Percentiles rank a stretch among this genome's conserved stretches.
Evolutionary conservation across 2,329 filamentous ascomycete species (phyloP).

Genomic region (Botrytis aclada): DNA sequence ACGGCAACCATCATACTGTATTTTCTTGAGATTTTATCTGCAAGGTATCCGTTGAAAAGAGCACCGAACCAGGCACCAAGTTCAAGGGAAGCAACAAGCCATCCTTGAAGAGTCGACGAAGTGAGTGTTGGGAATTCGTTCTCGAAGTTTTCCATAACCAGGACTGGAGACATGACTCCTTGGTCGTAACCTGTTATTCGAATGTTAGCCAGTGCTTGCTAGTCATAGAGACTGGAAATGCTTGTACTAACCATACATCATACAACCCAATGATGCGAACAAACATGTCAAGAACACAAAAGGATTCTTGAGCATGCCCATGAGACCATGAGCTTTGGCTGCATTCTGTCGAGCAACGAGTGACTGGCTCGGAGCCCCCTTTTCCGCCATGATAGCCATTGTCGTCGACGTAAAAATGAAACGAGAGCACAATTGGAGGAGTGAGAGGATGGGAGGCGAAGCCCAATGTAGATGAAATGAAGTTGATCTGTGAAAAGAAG

Average conservation of each 20-base stretch:
- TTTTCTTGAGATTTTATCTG: conserved; percentile 51
- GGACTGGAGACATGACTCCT: conserved; percentile 39
- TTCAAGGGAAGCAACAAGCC: conserved; percentile 38
- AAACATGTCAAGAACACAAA: conserved; percentile 42
- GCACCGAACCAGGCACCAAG: conserved; percentile 39
- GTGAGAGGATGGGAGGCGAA: background rate
- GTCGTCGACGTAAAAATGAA: background rate
- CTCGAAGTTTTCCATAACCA: conserved; percentile 41
- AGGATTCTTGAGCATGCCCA: conserved; percentile 42
- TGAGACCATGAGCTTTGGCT: conserved; percentile 40
- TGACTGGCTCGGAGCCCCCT: conserved; percentile 33
- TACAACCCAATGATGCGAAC: conserved; percentile 35
- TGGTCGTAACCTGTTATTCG: conserved; percentile 34
- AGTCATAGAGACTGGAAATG: background rate
- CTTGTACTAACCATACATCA: conserved; percentile 34
- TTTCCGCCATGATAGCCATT: conserved; percentile 11
- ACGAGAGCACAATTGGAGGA: background rate
- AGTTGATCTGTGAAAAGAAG: background rate
- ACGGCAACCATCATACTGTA: conserved; percentile 52
- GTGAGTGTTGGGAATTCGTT: conserved; percentile 38
- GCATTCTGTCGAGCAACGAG: conserved; percentile 42
- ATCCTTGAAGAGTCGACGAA: conserved; percentile 38
- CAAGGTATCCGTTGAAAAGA: conserved; percentile 35
- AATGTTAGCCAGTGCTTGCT: background rate
- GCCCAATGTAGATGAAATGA: background rate